Evolutionary conservation across 2,329 filamentous ascomycete genomes (phyloP).

Genomic region (Beauveria rudraprayagi): DNA sequence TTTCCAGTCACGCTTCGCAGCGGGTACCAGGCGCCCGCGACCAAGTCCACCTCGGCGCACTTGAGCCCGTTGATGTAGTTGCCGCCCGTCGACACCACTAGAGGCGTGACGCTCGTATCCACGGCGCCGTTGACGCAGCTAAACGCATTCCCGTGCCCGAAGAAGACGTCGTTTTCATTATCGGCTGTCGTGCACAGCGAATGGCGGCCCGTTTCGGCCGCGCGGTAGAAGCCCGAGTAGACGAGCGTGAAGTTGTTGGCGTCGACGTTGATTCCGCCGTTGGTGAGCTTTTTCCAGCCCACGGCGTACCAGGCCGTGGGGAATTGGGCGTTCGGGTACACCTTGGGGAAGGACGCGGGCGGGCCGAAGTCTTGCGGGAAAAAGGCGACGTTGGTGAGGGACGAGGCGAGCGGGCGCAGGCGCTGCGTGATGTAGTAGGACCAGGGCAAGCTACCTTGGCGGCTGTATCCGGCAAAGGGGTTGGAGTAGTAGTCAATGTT

Average conservation of each 20-base stretch:
- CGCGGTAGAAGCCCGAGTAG: slow-evolving; percentile 15
- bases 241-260: slow-evolving; percentile 20
- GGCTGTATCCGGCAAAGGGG: slow-evolving; percentile 16
- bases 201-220: slow-evolving; percentile 14
- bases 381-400: slow-evolving; percentile 13
- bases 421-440: slow-evolving; percentile 18
- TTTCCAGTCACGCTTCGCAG: slow-evolving; percentile 18
- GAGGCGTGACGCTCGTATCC: slow-evolving; percentile 7
- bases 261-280: slow-evolving; percentile 16
- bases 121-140: slow-evolving; percentile 11
- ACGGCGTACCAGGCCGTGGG: slow-evolving; percentile 10
- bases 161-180: slow-evolving; percentile 18
- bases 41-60: slow-evolving; percentile 14
- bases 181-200: slow-evolving; percentile 17
- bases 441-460: slow-evolving; percentile 13
- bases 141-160: slow-evolving; percentile 17
- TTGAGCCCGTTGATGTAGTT: slow-evolving; percentile 14
- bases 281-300: slow-evolving; percentile 11
- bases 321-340: slow-evolving; percentile 5
- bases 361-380: slow-evolving; percentile 14
- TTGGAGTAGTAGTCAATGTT: slow-evolving; percentile 19
- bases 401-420: slow-evolving; percentile 12
- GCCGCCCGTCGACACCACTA: slow-evolving; percentile 14
- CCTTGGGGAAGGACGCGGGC: background rate
- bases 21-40: slow-evolving; percentile 15